phyloP scores from a whole-genome alignment of 805 yeast genomes.

The Jamesozyma gamospora region DNA sequence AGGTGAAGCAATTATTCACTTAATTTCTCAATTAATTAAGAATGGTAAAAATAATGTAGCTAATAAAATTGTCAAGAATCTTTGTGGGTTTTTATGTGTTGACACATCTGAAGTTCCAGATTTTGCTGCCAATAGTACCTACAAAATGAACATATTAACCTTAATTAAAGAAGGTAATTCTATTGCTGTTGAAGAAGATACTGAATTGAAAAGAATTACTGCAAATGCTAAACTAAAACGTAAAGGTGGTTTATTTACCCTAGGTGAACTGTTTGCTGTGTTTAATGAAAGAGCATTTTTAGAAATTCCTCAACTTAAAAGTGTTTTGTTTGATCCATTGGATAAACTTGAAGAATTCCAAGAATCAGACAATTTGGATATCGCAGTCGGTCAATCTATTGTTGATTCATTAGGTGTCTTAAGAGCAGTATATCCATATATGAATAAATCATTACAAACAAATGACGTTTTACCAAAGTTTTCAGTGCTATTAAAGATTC shows the following conservation, averaged over 20 bases:
- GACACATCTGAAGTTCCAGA: slow-evolving; percentile 96
- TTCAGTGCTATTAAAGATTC: slow-evolving; percentile 40
- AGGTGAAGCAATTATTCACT: slow-evolving; percentile 54
- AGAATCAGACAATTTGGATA: neutral
- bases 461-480: slow-evolving; percentile 43
- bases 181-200: slow-evolving; percentile 50
- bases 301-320: slow-evolving; percentile 55
- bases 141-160: slow-evolving; percentile 53
- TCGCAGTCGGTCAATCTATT: slow-evolving; percentile 56
- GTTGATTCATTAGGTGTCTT: slow-evolving; percentile 81
- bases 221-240: slow-evolving; percentile 72
- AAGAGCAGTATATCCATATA: slow-evolving; percentile 58
- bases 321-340: slow-evolving; percentile 59
- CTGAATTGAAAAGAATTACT: slow-evolving; percentile 51
- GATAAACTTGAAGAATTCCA: slow-evolving; percentile 27
- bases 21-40: slow-evolving; percentile 49
- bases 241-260: slow-evolving; percentile 68
- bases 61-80: slow-evolving; percentile 79
- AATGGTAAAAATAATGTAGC: slow-evolving; percentile 62
- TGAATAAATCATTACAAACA: slow-evolving; percentile 39
- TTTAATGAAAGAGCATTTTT: slow-evolving; percentile 49
- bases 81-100: slow-evolving; percentile 88
- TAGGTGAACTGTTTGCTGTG: slow-evolving; percentile 45
- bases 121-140: slow-evolving; percentile 53
- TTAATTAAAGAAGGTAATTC: slow-evolving; percentile 68